These are phyloP conservation scores for Neurospora sp. DNA, from an alignment of 495 filamentous ascomycete species.

Conservation along the genomic window DNA sequence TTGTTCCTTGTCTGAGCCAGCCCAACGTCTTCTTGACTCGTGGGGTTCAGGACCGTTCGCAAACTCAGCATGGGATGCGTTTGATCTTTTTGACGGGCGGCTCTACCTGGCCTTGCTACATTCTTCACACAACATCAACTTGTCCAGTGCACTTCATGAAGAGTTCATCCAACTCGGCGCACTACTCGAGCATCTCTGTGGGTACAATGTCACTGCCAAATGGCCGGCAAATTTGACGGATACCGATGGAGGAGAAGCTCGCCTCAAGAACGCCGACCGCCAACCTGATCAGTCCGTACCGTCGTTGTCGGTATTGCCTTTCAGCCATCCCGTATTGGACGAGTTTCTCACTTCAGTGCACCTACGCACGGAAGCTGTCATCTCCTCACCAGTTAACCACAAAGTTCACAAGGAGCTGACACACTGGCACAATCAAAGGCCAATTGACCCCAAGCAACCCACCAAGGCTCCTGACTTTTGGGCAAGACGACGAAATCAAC, in stretches of 20 bases:
- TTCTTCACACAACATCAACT: slow-evolving; percentile 3
- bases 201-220: slow-evolving; percentile 10
- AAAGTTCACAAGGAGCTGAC: slow-evolving; percentile 46
- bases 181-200: slow-evolving; percentile 17
- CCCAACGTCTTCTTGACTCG: neutral
- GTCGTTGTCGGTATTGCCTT: slow-evolving; percentile 41
- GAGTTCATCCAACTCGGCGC: slow-evolving; percentile 2
- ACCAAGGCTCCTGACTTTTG: slow-evolving; percentile 14
- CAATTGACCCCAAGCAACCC: slow-evolving; percentile 32
- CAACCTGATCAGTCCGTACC: neutral
- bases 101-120: slow-evolving; percentile 29
- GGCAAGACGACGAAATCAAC: slow-evolving; percentile 33
- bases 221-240: neutral
- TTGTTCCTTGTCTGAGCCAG: neutral
- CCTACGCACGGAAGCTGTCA: slow-evolving; percentile 26
- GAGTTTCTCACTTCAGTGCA: slow-evolving; percentile 44
- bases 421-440: slow-evolving; percentile 56
- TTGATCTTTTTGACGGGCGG: slow-evolving; percentile 58
- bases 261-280: neutral
- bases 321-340: slow-evolving; percentile 50
- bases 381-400: slow-evolving; percentile 1
- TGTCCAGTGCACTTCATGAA: slow-evolving; percentile 9
- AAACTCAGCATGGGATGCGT: slow-evolving; percentile 35
- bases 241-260: neutral
- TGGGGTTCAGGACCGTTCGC: slow-evolving; percentile 3